Evolutionary conservation across 202 grass and related monocot genomes (phyloP), one percentile per base, ranked within the genome.

Genomic region (Hordeum pubiflorum): DNA sequence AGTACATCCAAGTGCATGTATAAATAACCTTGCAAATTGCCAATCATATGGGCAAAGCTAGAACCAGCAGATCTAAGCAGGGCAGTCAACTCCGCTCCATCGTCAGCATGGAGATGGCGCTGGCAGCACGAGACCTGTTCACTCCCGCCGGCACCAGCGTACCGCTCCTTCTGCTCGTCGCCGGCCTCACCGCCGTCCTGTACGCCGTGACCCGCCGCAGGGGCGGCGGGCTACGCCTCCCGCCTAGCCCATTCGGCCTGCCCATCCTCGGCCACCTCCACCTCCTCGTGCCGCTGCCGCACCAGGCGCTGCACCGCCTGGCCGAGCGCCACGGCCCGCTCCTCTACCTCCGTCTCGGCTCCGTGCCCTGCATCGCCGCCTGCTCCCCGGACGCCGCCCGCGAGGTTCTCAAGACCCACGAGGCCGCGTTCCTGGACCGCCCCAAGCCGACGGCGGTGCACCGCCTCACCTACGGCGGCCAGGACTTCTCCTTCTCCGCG

Each of bases 221-320:
- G 48, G 0, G 17, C 23, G 3, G 18, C 15, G 8, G 40, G 24
- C 80, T 50, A 9, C 83, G 46, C 65, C 76, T 86, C 46, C 72
- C 83, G 7, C 87, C 92, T 14, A 85, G 87, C 89, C 87, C 89
- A 5, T 72, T 73, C n/a, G 86, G 74, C 1, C 86, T 94, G 11
- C 89, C 92, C n/a, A 59, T 94, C 31, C 69, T 94, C 11, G 92
- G 92, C 58, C 92, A 91, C 72, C 84, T 94, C 63, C 89, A 94
- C 89, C 92, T 91, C 23, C 92, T 91, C 3, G 75, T 58, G 1
- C 87, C 87, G 10, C 84, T 86, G 3, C 92, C 87, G 0, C 92
- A 94, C 89, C 80, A 85, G 52, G 89, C 92, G 22, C 74, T 94
- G 31, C 86, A 91, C 78, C 71, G 77, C 21, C 89, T 94, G 4